Percentiles rank a stretch among this genome's conserved stretches.
These are phyloP conservation scores for Mycena metata DNA, from an alignment of 768 basidiomycete genomes.

Conservation along the genomic window DNA sequence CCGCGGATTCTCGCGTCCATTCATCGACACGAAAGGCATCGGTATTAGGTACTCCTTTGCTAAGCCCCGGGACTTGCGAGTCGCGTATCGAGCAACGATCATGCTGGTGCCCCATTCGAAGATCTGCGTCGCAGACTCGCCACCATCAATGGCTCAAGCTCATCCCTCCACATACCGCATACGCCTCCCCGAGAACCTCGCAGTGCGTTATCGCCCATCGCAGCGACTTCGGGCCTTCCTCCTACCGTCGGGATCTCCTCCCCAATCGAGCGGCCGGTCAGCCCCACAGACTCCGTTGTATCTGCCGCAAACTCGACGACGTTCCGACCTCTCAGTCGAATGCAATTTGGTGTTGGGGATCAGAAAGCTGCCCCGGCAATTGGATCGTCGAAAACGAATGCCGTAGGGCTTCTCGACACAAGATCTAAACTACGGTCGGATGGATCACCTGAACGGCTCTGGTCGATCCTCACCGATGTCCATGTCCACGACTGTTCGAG, in stretches of 20 bases:
- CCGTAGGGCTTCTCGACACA: constrained; percentile 84
- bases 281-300: constrained; percentile 86
- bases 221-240: constrained; percentile 47
- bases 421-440: constrained; percentile 78
- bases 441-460: constrained; percentile 76
- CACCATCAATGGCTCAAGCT: constrained; percentile 78
- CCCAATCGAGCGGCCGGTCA: constrained; percentile 71
- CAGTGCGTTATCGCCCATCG: constrained; percentile 53
- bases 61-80: constrained; percentile 65
- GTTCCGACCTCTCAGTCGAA: constrained; percentile 67
- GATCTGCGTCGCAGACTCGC: constrained; percentile 83
- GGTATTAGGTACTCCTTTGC: constrained; percentile 56
- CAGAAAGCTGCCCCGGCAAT: constrained; percentile 93
- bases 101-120: constrained; percentile 75
- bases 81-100: constrained; percentile 64
- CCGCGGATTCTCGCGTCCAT: constrained; percentile 56
- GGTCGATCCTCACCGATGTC: constrained; percentile 85
- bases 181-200: constrained; percentile 61
- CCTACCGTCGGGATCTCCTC: constrained; percentile 45
- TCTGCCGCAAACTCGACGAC: constrained; percentile 79
- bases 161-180: constrained; percentile 67
- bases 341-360: constrained; percentile 81
- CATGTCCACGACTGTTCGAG: constrained; percentile 67
- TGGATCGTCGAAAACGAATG: constrained; percentile 87
- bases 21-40: constrained; percentile 57